A percentile compares a stretch with the other conserved stretches of the same genome.
Evolutionary conservation across 2,329 filamentous ascomycete species (phyloP).

Genomic region (Gyromitra esculenta): DNA sequence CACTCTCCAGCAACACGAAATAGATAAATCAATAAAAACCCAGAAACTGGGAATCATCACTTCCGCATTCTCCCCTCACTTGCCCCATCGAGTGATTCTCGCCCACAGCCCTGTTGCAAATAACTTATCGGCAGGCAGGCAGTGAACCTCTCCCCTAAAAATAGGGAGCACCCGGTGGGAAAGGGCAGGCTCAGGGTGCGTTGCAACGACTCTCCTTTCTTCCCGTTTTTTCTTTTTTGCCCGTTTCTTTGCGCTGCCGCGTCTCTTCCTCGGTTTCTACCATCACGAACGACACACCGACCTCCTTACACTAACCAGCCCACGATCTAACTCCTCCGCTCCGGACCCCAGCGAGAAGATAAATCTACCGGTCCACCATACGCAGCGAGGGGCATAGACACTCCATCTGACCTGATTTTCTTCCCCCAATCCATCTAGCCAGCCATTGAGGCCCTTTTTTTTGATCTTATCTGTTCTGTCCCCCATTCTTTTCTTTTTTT

Average conservation of each 20-base stretch:
- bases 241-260: neutral
- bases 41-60: neutral
- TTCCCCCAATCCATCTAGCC: neutral
- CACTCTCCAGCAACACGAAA: neutral
- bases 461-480: conserved; percentile 4
- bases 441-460: conserved; percentile 12
- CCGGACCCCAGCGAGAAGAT: neutral
- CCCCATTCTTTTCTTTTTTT: conserved; percentile 17
- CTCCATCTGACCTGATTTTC: neutral
- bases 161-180: conserved; percentile 5
- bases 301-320: conserved; percentile 15
- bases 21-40: neutral
- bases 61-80: neutral
- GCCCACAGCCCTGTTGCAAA: neutral
- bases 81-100: neutral
- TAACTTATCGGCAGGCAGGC: neutral
- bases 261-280: conserved; percentile 3
- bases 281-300: conserved; percentile 17
- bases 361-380: neutral
- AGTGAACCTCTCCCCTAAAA: conserved; percentile 2
- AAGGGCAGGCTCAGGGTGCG: conserved; percentile 4
- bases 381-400: neutral
- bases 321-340: neutral
- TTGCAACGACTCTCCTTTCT: conserved; percentile 15
- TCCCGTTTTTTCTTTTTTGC: neutral